Evolutionary conservation across 768 basidiomycete species (phyloP), one percentile per base, ranked within the genome.

Genomic region (Auriculariales sp.): DNA sequence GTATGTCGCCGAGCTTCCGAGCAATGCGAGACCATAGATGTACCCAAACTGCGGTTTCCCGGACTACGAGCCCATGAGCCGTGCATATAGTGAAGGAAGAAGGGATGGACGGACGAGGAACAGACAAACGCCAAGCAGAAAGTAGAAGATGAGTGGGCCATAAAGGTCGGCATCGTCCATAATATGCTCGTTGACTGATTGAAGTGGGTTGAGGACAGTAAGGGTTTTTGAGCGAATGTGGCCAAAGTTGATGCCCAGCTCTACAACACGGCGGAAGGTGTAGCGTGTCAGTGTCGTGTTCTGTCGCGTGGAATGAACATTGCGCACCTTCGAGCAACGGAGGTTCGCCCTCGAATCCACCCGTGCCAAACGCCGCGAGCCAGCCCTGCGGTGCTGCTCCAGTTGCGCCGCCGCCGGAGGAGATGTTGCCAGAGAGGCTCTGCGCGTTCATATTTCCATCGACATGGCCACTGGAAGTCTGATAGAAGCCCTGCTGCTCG

Each of bases 161-260:
- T 94, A 92, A 28, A 99, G 74, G 67, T 99, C 95, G 19, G 94
- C 93, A 58, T 99, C 95, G 64, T 99, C 95, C 95, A 99, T 99
- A 52, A 99, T 98, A 51, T 76, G 83, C 54, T 84, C 87, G 53
- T 95, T 83, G 28, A 93, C 77, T 46, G 71, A 71, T 51, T 78
- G 74, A 19, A 98, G 68, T 3, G 95, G 95, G 59, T 99, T 98
- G 47, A 99, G 78, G 6, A 98, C 95, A 0, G 95, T 92, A 66
- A 93, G 66, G 22, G 92, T 88, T 70, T 98, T 99, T 50, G 78
- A 81, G 30, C 84, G 78, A 66, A 99, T 98, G 62, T 99, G 95
- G 30, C 81, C 78, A 57, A 98, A 95, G 68, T 99, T 98, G 63
- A 99, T 93, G 33, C 95, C 95, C 30, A 99, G 79, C 63, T 98